Evolutionary conservation across 495 filamentous ascomycete genomes (phyloP).

Genomic region (Penicillium psychrofluorescens): DNA sequence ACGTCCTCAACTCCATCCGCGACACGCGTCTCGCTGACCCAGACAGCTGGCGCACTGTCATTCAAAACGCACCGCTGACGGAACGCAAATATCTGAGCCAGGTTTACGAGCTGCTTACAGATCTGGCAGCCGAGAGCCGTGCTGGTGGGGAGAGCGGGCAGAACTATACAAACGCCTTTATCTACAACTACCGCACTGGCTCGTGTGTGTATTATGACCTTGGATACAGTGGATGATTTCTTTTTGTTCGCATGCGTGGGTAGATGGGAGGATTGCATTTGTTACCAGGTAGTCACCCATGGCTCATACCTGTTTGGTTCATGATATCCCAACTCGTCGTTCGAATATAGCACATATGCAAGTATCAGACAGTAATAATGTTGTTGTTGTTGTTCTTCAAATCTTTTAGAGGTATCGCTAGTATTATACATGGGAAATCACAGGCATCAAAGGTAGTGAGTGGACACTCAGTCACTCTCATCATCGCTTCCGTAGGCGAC

Average conservation of each 20-base stretch:
- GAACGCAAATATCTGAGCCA: slow-evolving; percentile 86
- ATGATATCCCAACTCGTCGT: slow-evolving; percentile 5
- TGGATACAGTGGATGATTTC: slow-evolving; percentile 26
- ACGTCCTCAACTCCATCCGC: slow-evolving; percentile 72
- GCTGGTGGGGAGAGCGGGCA: slow-evolving; percentile 32
- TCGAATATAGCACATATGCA: slow-evolving; percentile 4
- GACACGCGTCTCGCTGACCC: slow-evolving; percentile 69
- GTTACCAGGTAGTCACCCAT: neutral
- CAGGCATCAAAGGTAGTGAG: slow-evolving; percentile 4
- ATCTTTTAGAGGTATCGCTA: slow-evolving; percentile 27
- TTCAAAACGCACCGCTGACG: slow-evolving; percentile 66
- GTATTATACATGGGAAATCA: slow-evolving; percentile 27
- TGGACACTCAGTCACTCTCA: slow-evolving; percentile 49
- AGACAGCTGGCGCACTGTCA: slow-evolving; percentile 79
- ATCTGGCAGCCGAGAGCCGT: slow-evolving; percentile 47
- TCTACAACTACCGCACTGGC: slow-evolving; percentile 75
- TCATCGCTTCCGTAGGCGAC: slow-evolving; percentile 91
- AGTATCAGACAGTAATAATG: slow-evolving; percentile 3
- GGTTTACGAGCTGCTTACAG: slow-evolving; percentile 68
- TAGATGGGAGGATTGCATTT: neutral
- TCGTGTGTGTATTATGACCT: slow-evolving; percentile 72
- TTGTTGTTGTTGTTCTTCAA: neutral
- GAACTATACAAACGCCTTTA: slow-evolving; percentile 58
- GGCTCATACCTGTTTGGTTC: neutral
- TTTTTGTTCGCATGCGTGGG: neutral